Conservation (phyloP, 1,284 basidiomycete genomes). For the Cryptococcus jaspeensis region DNA sequence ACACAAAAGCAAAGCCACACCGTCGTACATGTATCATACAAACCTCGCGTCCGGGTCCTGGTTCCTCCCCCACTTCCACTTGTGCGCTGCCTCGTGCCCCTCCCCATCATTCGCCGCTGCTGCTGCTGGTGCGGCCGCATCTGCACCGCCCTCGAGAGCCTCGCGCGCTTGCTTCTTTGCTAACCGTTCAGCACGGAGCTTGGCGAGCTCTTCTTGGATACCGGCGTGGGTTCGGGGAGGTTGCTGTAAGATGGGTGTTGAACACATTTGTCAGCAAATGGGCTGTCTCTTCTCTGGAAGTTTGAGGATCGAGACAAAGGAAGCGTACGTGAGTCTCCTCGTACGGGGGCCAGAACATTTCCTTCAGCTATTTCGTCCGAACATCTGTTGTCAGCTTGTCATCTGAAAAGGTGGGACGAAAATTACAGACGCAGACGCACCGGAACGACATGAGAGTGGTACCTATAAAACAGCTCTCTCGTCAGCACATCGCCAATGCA, state of each 20-base stretch:
- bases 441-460: neutral
- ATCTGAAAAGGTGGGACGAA: neutral
- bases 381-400: slow-evolving; percentile 12
- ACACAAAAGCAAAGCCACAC: too few species aligned
- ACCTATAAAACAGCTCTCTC: slow-evolving; percentile 3
- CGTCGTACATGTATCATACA: neutral
- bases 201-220: slow-evolving; percentile 36
- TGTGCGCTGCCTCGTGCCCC: neutral
- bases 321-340: slow-evolving; percentile 44
- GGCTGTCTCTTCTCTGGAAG: too few species aligned
- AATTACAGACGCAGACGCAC: neutral
- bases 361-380: slow-evolving; percentile 31
- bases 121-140: neutral
- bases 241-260: slow-evolving; percentile 22
- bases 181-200: slow-evolving; percentile 33
- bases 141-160: neutral
- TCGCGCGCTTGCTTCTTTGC: slow-evolving; percentile 6
- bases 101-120: neutral
- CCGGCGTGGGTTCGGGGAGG: slow-evolving; percentile 34
- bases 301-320: neutral
- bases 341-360: slow-evolving; percentile 45
- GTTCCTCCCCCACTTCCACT: slow-evolving; percentile 1
- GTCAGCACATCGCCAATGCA: too few species aligned
- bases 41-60: slow-evolving; percentile 1
- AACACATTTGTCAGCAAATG: neutral